These are phyloP conservation scores for Trametes elegans DNA, from an alignment of 768 basidiomycete species.

Conservation along the genomic window DNA sequence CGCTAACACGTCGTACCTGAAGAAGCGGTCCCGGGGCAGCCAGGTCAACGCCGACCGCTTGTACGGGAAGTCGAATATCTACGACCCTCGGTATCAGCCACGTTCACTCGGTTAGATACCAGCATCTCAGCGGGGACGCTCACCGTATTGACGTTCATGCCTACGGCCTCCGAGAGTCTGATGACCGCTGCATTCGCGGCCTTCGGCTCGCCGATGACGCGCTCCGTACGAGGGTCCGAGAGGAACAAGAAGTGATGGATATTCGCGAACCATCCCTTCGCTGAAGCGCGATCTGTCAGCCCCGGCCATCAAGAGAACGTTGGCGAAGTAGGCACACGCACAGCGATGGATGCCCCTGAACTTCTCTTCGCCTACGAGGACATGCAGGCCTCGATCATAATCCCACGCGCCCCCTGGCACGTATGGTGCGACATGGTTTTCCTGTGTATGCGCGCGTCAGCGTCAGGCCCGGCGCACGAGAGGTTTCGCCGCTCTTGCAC, in stretches of 20 bases:
- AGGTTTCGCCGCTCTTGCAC: slow-evolving; percentile 14
- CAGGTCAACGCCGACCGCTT: slow-evolving; percentile 23
- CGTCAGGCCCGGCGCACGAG: slow-evolving; percentile 20
- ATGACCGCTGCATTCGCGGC: slow-evolving; percentile 31
- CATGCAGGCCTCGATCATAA: slow-evolving; percentile 40
- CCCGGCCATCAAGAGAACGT: background rate
- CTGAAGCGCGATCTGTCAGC: slow-evolving; percentile 8
- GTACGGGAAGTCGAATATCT: slow-evolving; percentile 24
- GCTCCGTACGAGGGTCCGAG: slow-evolving; percentile 40
- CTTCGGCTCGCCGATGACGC: slow-evolving; percentile 44
- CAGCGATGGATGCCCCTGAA: slow-evolving; percentile 43
- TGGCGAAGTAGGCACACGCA: slow-evolving; percentile 31
- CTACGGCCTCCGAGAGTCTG: slow-evolving; percentile 23
- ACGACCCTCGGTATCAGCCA: too few species aligned
- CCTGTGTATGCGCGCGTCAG: background rate
- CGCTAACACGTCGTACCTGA: slow-evolving; percentile 14
- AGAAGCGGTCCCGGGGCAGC: slow-evolving; percentile 20
- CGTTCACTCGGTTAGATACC: too few species aligned
- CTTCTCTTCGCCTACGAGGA: slow-evolving; percentile 46
- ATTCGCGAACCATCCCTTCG: slow-evolving; percentile 36
- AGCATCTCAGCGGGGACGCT: background rate
- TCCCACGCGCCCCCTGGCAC: slow-evolving; percentile 30
- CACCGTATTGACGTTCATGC: slow-evolving; percentile 18
- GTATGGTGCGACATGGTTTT: slow-evolving; percentile 26
- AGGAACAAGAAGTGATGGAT: slow-evolving; percentile 45